A percentile compares a stretch with the other conserved stretches of the same genome.
Conservation (phyloP, 2,329 filamentous ascomycete species). For the Orbilia ellipsospora region DNA sequence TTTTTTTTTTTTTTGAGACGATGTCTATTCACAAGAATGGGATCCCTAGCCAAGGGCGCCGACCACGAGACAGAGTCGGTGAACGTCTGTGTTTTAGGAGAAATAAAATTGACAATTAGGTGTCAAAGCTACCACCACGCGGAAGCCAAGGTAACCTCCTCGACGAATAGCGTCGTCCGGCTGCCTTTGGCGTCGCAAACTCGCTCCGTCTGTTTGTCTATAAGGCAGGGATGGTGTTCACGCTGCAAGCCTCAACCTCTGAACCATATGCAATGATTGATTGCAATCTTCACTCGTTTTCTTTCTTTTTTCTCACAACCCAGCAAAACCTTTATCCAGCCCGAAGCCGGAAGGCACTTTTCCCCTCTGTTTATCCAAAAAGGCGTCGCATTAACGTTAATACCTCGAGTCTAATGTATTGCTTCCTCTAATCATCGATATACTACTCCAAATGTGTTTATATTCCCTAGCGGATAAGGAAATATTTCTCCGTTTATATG, state of each 20-base stretch:
- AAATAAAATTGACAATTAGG: neutral
- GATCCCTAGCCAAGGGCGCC: constrained; percentile 11
- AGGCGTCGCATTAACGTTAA: neutral
- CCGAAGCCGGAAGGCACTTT: constrained; percentile 51
- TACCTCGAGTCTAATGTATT: too few species aligned
- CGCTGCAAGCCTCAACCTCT: constrained; percentile 16
- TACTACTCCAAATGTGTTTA: constrained; percentile 1
- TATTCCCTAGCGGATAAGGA: constrained; percentile 15
- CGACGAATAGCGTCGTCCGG: constrained; percentile 25
- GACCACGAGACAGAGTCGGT: too few species aligned
- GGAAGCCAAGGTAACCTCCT: constrained; percentile 20
- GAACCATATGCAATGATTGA: constrained; percentile 22
- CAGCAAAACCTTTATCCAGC: constrained; percentile 19
- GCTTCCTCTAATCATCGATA: too few species aligned
- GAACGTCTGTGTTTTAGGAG: too few species aligned
- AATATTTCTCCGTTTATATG: too few species aligned
- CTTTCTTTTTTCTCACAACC: constrained; percentile 15
- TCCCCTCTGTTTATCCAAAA: neutral
- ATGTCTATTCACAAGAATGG: neutral
- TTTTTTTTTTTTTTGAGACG: constrained; percentile 23
- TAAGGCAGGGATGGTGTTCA: too few species aligned
- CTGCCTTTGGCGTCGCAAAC: constrained; percentile 15
- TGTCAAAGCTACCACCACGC: constrained; percentile 26
- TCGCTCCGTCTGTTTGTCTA: constrained; percentile 3
- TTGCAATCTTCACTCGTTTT: too few species aligned